Base-by-base conservation (phyloP, 257 asterid species). In the Leonotis leonurus region DNA sequence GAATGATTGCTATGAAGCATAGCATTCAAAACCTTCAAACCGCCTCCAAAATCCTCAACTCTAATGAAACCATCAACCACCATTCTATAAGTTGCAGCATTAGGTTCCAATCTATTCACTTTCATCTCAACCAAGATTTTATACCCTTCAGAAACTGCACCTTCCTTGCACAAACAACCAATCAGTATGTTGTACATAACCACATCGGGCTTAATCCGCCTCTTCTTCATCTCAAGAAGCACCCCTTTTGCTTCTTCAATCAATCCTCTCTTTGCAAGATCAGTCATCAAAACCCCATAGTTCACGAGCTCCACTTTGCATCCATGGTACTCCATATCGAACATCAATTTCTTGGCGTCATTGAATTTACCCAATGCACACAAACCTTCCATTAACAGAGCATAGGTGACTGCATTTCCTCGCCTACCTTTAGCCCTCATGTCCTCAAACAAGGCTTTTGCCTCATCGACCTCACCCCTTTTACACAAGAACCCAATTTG, bases 321-420 rank as follows among this genome's bases (percentile, higher is more conserved):
- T 1, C 94, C 95, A 29, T 72, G 95, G 73, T 92, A 89, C 71
- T 85, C 96, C 99, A 92, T 92, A 67, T 92, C 97, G 56, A 89
- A 89, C 95, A 92, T 86, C 68, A 85, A 36, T 45, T 92, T 89
- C 75, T 79, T 83, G 1, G 99, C 97, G 36, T 86, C 95, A 6
- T 78, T 73, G 54, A 69, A 82, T 70, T 64, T 77, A 11, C 88
- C 95, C 12, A 35, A 51, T 62, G 37, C 55, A 64, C 97, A 83
- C 8, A 89, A 71, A 41, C 94, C 94, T 70, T 89, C 91, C 99
- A 89, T 92, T 53, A 86, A 40, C 66, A 85, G 57, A 44, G 88
- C 91, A 30, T 89, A 92, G 0, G 89, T 86, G 9, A 92, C 85
- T 1, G 83, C 83, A 55, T 89, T 85, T 1, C 90, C 83, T 20